Evolutionary conservation across 2,329 filamentous ascomycete species (phyloP), one percentile per base, ranked within the genome.

Genomic region (Colletotrichum australisinense): DNA sequence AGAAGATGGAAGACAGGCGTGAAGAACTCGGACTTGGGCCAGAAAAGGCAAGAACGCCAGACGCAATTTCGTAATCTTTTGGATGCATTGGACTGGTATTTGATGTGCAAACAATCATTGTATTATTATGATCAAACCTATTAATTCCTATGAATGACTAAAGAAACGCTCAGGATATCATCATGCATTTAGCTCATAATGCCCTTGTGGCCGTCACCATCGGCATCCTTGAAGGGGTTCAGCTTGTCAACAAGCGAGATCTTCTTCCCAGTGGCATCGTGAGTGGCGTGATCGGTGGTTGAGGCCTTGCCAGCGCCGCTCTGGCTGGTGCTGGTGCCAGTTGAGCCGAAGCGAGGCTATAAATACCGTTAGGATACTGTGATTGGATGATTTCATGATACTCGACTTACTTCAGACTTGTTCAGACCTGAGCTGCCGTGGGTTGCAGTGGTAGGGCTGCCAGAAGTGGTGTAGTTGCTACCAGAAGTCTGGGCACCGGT

Each of bases 171-270:
- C 19, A 19, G n/a, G 1, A 8, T 4, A 5, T 28, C 4, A 4
- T 49, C 1, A n/a, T n/a, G 42, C 42, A 19, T 68, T 59, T 69
- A 78, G 24, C 64, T 63, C 64, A 78, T 72, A 2, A 78, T 74
- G 2, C 77, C 77, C 65, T 74, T 77, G 72, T 78, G 76, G 0
- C 77, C 77, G 26, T 78, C 77, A 1, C 76, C 74, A 66, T 78
- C 77, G 1, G 77, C 71, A 24, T 78, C 76, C 70, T 76, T 76
- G 63, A 76, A 75, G 0, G 77, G 77, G 70, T 78, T 77, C 14
- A 78, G 2, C 68, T 75, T 76, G 42, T 78, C 77, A n/a, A 72
- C 69, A 7, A 78, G 16, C 0, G 76, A 77, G 1, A 65, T 22
- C 67, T 77, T 76, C 52, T 72, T 74, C 19, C 69, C 72, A 3